Evolutionary conservation across 768 basidiomycete genomes (phyloP), one percentile per base, ranked within the genome.

Genomic region (Agaricus sinodeliciosus): DNA sequence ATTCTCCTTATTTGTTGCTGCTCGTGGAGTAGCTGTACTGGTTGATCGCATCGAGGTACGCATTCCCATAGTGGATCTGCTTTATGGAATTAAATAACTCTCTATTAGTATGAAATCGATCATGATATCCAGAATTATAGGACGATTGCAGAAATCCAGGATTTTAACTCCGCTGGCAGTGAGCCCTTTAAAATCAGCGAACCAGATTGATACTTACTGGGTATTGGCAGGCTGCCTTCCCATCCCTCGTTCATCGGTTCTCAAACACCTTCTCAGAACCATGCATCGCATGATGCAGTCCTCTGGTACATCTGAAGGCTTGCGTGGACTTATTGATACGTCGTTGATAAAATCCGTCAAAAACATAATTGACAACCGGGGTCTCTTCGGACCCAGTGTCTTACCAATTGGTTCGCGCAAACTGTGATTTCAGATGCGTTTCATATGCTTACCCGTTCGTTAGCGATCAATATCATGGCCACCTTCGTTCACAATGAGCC

Each of bases 401-500:
- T 80, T 94, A 41, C 87, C 91, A 1, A 74, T 94, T 41, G 88
- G 93, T 93, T 66, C 25, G 39, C 8, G 43, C 55, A 9, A 3
- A 1, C 11, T 45, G 15, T n/a, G 43, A 27, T 27, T 34, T 49
- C 36, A n/a, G 50, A 39, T 39, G 7, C 15, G 5, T 16, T 39
- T 39, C 16, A 16, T 6, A 8, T 39, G 37, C 28, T 57, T 43
- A 13, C 49, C 42, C 6, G 48, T 9, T n/a, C 9, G 54, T 13
- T 57, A 90, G 93, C 90, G 4, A 90, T 94, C 73, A 93, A 94
- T 65, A 87, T 94, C 62, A 91, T 96, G 85, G 84, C 93, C 12
- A 93, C 93, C 0, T 97, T 97, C 68, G 85, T 98, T 8, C 95
- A 99, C 73, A 99, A 98, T 58, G 96, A 99, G 66, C 96, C 96